Base-by-base conservation (phyloP, 179 eudicot genomes). In the Sideroxylon spinosum region DNA sequence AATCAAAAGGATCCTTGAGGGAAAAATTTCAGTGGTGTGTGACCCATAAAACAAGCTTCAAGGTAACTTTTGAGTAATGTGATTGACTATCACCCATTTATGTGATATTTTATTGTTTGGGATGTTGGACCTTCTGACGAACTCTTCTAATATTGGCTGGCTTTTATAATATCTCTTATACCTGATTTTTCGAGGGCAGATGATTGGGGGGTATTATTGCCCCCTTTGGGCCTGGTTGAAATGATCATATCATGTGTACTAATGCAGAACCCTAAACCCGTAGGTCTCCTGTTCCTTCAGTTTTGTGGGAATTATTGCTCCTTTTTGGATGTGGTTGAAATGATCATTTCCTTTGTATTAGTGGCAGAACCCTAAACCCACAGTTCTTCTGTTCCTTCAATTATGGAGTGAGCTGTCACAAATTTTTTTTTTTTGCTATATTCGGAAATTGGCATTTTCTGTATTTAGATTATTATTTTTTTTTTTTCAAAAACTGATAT, bases 371-470 rank as follows among this genome's bases (percentile, higher is more conserved):
- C 12, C 19, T 11, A 12, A 22, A 5, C 62, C 19, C 9, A 7
- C 28, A 76, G 64, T 76, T 65, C 62, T 76, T 28, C 71, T 64
- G 8, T 64, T 64, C 17, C 37, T 22, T 19, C 59, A 44, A 22
- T 70, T 0, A 14, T 52, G 11, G 22, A 20, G 12, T 29, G 46
- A 64, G 71, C 28, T 64, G 69, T 65, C 14, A 28, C 7, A 49
- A n/a, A n/a, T n/a, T n/a, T n/a, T 25, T 2, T 25, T 50, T 25
- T 50, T 64, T 75, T 75, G 37, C 13, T 72, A 50, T 56, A n/a
- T 11, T 60, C 44, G 8, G 9, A 44, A 48, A 46, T 48, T 74
- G 29, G 17, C 50, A 23, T 66, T 79, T 20, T 60, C 10, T 68
- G 75, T 69, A 25, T 57, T 46, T 57, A 13, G 53, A 74, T 50